These are phyloP conservation scores for Neurospora sp. DNA, from an alignment of 495 filamentous ascomycete species.

Conservation along the genomic window DNA sequence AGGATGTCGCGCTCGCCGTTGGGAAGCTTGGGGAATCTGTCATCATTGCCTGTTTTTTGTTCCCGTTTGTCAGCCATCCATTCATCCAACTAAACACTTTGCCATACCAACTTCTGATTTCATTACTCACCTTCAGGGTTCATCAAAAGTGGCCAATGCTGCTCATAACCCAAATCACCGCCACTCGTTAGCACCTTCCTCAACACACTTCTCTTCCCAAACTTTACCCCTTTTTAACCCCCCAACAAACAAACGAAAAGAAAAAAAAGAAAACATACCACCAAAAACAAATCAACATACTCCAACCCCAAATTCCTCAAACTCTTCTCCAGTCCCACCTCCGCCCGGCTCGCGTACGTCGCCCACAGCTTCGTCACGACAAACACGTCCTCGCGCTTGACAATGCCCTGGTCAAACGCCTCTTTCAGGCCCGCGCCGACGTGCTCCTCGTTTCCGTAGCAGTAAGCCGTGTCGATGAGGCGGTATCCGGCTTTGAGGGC, in stretches of 20 bases:
- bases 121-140: conserved; percentile 51
- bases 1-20: conserved; percentile 64
- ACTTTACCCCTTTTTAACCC: not conserved
- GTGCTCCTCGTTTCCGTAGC: conserved; percentile 50
- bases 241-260: not conserved
- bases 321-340: conserved; percentile 58
- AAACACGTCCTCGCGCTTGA: conserved; percentile 71
- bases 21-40: conserved; percentile 60
- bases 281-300: conserved; percentile 74
- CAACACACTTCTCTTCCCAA: not conserved
- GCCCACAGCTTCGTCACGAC: conserved; percentile 79
- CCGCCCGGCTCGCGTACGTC: conserved; percentile 60
- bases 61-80: not conserved
- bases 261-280: conserved; percentile 15
- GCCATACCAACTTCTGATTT: too few relatives aligned
- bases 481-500: conserved; percentile 55
- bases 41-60: conserved; percentile 52
- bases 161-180: not conserved
- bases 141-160: conserved; percentile 78
- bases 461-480: conserved; percentile 51
- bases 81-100: too few relatives aligned
- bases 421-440: conserved; percentile 47
- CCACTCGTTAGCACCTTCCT: conserved; percentile 26
- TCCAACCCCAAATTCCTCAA: conserved; percentile 62
- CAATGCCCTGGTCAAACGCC: conserved; percentile 55